phyloP scores from a whole-genome alignment of 2,329 filamentous ascomycete genomes.

The Chlorencoelia australis region DNA sequence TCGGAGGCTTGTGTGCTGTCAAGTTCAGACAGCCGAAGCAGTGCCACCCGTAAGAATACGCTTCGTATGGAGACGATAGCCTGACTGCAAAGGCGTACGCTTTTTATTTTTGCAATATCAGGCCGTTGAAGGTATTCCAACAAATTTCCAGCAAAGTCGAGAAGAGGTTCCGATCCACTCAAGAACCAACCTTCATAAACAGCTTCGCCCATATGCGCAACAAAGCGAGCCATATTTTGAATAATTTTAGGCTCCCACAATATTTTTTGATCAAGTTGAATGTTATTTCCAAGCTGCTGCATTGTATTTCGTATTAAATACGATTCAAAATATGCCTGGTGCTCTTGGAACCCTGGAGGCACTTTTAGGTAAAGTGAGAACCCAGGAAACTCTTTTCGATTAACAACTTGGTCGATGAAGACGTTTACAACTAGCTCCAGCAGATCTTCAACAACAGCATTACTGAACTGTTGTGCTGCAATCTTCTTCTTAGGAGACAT shows the following conservation, averaged over 20 bases:
- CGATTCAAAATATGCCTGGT: conserved; percentile 91
- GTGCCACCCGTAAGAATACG: conserved; percentile 67
- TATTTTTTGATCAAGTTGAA: conserved; percentile 61
- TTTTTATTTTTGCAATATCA: conserved; percentile 72
- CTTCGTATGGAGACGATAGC: conserved; percentile 66
- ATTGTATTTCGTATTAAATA: conserved; percentile 73
- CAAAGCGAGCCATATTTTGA: conserved; percentile 76
- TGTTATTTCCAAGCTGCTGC: conserved; percentile 55
- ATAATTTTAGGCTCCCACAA: conserved; percentile 75
- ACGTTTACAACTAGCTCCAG: conserved; percentile 69
- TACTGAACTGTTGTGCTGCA: conserved; percentile 44
- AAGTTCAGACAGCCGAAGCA: conserved; percentile 75
- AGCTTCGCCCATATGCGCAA: conserved; percentile 73
- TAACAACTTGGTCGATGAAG: conserved; percentile 77
- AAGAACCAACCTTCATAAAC: conserved; percentile 97
- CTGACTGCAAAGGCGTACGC: conserved; percentile 82
- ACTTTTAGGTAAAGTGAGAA: conserved; percentile 79
- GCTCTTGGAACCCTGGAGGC: conserved; percentile 85
- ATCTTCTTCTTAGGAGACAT: conserved; percentile 49
- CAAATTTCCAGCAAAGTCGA: conserved; percentile 78
- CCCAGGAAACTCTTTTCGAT: conserved; percentile 81
- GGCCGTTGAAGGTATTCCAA: conserved; percentile 84
- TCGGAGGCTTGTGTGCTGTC: conserved; percentile 55
- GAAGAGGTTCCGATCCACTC: conserved; percentile 69
- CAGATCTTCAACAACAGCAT: conserved; percentile 64